Base-by-base conservation (phyloP, 148 eudicot genomes). In the Vaccinium macrocarpon region DNA sequence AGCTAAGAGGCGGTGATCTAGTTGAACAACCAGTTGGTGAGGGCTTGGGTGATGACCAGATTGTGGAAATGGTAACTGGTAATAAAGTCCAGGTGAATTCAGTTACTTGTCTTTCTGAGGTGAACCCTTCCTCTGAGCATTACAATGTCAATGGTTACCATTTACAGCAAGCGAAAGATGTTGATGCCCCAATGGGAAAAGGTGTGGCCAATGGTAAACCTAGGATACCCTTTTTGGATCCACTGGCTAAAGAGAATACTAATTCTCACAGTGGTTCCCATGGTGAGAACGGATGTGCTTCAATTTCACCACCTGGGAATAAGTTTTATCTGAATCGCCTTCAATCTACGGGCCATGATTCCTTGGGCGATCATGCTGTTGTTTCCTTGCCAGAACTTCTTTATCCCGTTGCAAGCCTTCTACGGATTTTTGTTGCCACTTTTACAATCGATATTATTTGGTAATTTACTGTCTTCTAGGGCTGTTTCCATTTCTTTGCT, bases 361-460 rank as follows among this genome's bases (percentile, higher is more conserved):
- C 85, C 8, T 73, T 84, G 56, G 89, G 85, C 52, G 86, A 87
- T 81, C 84, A 79, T 59, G 82, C 85, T 86, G 92, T 42, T 74
- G 90, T 93, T 81, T 90, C 98, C 61, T 84, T 96, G 90, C 96
- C 93, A 14, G 98, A 94, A 85, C 90, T 94, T 21, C 87, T 96
- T 84, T 87, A 91, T 88, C 98, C 98, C 78, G 84, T 96, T 83
- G 88, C 88, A 78, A 91, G 89, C 88, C 90, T 96, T 76, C 46
- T 87, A 59, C 90, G 85, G 83, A 89, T 96, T 55, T 96, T 96
- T 55, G 87, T 96, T 83, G 95, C 98, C 23, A 96, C 98, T 82
- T 94, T 96, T 86, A 96, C 98, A 7, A 87, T 94, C 80, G 94
- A 96, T 84, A 88, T 96, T 75, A 83, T 80, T 64, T 96, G 98